Percentiles rank a stretch among this genome's conserved stretches.
Evolutionary conservation across 176 grass and related monocot genomes (phyloP).

Genomic region (Cymbopogon citratus): DNA sequence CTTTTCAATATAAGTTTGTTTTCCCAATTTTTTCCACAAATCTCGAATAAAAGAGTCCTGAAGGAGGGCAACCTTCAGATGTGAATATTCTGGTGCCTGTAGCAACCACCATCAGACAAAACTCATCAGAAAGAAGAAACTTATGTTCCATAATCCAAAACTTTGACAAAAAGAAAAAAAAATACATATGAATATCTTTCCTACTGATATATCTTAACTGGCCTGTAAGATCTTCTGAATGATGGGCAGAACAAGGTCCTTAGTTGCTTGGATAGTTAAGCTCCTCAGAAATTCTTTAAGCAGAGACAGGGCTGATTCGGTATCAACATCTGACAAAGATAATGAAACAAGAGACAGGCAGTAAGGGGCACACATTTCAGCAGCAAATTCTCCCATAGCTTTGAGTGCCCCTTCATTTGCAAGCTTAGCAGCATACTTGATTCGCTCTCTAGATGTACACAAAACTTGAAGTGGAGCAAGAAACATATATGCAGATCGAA

Average conservation of each 20-base stretch:
- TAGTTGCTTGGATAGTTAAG: conserved; percentile 58
- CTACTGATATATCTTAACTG: conserved; percentile 51
- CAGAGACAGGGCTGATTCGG: conserved; percentile 53
- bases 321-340: conserved; percentile 58
- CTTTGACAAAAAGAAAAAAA: conserved; percentile 24
- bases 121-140: conserved; percentile 25
- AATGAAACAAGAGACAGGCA: conserved; percentile 68
- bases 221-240: conserved; percentile 99
- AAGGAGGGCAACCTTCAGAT: conserved; percentile 82
- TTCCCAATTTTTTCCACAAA: conserved; percentile 90
- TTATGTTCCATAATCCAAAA: conserved; percentile 23
- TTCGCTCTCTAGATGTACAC: conserved; percentile 52
- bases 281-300: conserved; percentile 80
- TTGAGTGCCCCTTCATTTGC: conserved; percentile 69
- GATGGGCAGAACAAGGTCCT: conserved; percentile 59
- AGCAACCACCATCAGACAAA: conserved; percentile 35
- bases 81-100: conserved; percentile 73
- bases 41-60: conserved; percentile 90
- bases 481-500: conserved; percentile 82
- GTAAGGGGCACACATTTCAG: conserved; percentile 78
- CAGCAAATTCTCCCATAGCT: conserved; percentile 80
- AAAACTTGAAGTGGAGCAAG: conserved; percentile 81
- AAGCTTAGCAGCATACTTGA: conserved; percentile 81
- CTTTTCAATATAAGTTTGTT: conserved; percentile 74
- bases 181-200: conserved; percentile 15